These are phyloP conservation scores for Fraxinus platypoda DNA, from an alignment of 305 asterid genomes.

Conservation along the genomic window DNA sequence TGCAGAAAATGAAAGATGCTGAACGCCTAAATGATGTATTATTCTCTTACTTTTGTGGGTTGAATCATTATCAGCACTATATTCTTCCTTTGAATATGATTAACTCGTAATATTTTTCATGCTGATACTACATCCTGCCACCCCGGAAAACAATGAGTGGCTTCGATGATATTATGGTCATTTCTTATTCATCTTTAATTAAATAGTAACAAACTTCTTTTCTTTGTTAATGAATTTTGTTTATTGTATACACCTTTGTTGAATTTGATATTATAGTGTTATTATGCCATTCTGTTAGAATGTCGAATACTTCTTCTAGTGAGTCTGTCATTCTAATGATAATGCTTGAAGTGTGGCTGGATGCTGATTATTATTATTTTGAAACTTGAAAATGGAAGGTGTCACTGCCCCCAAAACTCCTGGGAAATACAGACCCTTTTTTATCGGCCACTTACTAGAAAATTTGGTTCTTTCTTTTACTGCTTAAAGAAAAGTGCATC, in stretches of 20 bases:
- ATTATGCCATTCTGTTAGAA: not conserved
- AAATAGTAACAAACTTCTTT: not conserved
- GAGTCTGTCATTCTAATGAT: not conserved
- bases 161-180: not conserved
- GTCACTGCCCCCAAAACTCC: not conserved
- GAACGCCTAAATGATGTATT: constrained; percentile 87
- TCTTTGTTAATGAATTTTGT: not conserved
- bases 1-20: constrained; percentile 89
- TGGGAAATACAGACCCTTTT: not conserved
- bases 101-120: constrained; percentile 3
- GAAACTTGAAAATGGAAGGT: not conserved
- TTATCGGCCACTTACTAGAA: not conserved
- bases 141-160: not conserved
- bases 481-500: not conserved
- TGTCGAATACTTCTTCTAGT: not conserved
- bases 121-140: not conserved
- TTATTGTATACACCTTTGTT: not conserved
- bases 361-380: not conserved
- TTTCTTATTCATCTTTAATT: not conserved
- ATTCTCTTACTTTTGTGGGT: not conserved
- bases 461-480: not conserved
- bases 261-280: not conserved
- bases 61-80: constrained; percentile 5
- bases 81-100: constrained; percentile 16
- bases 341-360: not conserved